Base-by-base conservation (phyloP, 768 basidiomycete genomes). In the Hypholoma sublateritium region DNA sequence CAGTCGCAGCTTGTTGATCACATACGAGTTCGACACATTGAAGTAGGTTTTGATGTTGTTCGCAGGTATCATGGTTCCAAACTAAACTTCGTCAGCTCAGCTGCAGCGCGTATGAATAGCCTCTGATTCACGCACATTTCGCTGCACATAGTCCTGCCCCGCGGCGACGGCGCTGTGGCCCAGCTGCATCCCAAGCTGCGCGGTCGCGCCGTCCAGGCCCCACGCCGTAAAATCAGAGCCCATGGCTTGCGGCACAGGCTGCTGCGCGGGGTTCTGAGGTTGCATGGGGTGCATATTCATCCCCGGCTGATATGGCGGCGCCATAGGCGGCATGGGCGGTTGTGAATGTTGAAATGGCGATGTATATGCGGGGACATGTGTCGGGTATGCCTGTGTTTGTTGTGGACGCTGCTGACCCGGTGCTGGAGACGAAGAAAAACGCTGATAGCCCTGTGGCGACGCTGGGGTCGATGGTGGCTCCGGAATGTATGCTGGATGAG, bases 1-100 rank as follows among this genome's bases (percentile, higher is more conserved):
- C 9, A 98, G 76, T 13, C 83, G 82, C 6, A 99, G 75, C 69
- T 98, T 99, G 64, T 81, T 81, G 42, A 98, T 86, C 54, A 98
- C 97, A 69, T 99, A 99, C 0, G 87, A 88, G 68, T 98, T 98
- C 13, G 92, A 93, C 9, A 99, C 97, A 70, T 97, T 93, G 75
- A 98, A 98, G 64, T 91, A 87, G 67, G 93, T 88, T 69, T 96
- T 95, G 51, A 97, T 77, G 43, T 87, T 78, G 11, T 84, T 78
- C 32, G 88, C 72, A 2, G 93, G 94, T 56, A 96, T 81, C 58
- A 89, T 79, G 13, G 87, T 83, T 21, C 88, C 90, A 62, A 95
- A 88, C 93, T 96, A 63, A 2, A 55, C 50, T 14, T 14, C 9
- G 35, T 45, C 24, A 52, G 8, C 56, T 59, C 41, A 61, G 28